A percentile compares a stretch with the other conserved stretches of the same genome.
Evolutionary conservation across 2,329 filamentous ascomycete genomes (phyloP).

Genomic region (Fusarium chaquense): DNA sequence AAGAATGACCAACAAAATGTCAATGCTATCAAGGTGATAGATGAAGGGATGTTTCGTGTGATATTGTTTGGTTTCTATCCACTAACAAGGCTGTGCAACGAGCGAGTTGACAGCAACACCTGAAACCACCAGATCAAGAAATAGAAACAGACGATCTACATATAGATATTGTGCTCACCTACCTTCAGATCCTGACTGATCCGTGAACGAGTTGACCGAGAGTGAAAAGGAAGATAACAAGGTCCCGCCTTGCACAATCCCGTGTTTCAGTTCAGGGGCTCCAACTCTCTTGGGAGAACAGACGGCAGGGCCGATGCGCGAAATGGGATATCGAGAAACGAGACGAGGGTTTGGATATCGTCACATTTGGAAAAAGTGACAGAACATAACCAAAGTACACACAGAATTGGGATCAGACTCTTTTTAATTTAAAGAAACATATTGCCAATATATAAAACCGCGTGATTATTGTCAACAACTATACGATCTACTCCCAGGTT

Average conservation of each 20-base stretch:
- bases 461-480: conserved; percentile 3
- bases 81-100: conserved; percentile 11
- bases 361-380: background rate
- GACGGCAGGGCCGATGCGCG: conserved; percentile 8
- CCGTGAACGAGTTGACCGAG: background rate
- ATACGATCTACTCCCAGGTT: conserved; percentile 10
- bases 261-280: conserved; percentile 26
- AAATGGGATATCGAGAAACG: background rate
- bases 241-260: conserved; percentile 1
- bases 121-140: conserved; percentile 33
- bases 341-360: background rate
- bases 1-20: background rate
- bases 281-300: conserved; percentile 2
- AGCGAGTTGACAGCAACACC: conserved; percentile 8
- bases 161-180: background rate
- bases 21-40: background rate
- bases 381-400: background rate
- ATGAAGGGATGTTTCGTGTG: conserved; percentile 20
- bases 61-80: conserved; percentile 19
- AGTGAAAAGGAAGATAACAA: background rate
- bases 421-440: conserved; percentile 25
- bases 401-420: background rate
- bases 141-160: conserved; percentile 9
- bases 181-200: conserved; percentile 8
- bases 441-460: conserved; percentile 28